phyloP scores from a whole-genome alignment of 208 protist species.

The Crithidia bombi region DNA sequence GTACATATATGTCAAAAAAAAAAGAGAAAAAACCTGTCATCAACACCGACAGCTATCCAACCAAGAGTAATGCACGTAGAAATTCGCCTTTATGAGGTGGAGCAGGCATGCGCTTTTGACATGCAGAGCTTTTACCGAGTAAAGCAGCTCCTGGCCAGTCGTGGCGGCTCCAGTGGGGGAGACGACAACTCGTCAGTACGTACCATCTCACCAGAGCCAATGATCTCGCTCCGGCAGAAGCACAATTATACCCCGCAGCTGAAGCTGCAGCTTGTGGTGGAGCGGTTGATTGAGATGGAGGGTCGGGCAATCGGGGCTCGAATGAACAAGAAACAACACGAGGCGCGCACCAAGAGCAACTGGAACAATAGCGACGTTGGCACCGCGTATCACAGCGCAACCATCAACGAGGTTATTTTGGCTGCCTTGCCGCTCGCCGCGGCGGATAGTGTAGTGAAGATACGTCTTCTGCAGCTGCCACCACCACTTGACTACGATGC shows the following conservation, averaged over 20 bases:
- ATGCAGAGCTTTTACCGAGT: slow-evolving; percentile 80
- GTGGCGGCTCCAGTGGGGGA: neutral
- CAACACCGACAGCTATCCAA: neutral
- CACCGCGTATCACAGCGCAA: slow-evolving; percentile 56
- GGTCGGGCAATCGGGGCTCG: slow-evolving; percentile 41
- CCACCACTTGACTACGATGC: slow-evolving; percentile 46
- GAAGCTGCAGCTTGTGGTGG: slow-evolving; percentile 76
- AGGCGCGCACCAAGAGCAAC: slow-evolving; percentile 55
- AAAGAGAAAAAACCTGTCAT: neutral
- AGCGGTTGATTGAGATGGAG: slow-evolving; percentile 72
- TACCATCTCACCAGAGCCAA: slow-evolving; percentile 10
- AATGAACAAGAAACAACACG: slow-evolving; percentile 46
- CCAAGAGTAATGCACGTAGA: slow-evolving; percentile 75
- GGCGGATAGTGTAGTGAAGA: slow-evolving; percentile 70
- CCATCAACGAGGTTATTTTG: slow-evolving; percentile 58
- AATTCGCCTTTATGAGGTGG: slow-evolving; percentile 63
- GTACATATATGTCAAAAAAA: neutral
- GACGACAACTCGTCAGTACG: slow-evolving; percentile 8
- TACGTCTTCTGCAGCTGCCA: slow-evolving; percentile 80
- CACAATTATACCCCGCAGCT: slow-evolving; percentile 39
- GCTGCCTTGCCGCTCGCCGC: slow-evolving; percentile 65
- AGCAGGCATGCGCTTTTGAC: slow-evolving; percentile 63
- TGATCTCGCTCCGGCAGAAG: slow-evolving; percentile 18
- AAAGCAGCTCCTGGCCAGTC: slow-evolving; percentile 56
- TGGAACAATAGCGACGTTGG: slow-evolving; percentile 73